Base-by-base conservation (phyloP, 2,329 filamentous ascomycete genomes). In the Aspergillus spinulosporus region DNA sequence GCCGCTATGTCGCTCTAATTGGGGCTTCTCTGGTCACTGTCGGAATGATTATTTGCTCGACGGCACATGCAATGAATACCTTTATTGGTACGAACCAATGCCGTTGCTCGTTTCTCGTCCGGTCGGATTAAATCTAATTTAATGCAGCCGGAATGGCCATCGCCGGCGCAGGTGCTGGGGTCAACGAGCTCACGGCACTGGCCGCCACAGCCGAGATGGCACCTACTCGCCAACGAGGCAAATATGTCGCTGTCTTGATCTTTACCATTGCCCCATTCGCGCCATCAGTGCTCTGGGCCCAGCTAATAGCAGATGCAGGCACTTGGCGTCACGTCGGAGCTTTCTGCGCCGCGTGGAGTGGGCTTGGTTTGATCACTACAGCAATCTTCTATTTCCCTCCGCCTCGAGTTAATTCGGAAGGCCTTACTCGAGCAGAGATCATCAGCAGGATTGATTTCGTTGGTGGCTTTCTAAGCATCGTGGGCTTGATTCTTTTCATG, bases 181-280 rank as follows among this genome's bases (percentile, higher is more conserved):
- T 89, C 58, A 86, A 85, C 62, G 86, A 89, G 68, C 74, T 89
- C 34, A 89, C 85, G 4, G 85, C 87, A 3, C 75, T 90, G 6
- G 85, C 87, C 29, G 87, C 81, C 34, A 87, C 86, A 1, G 84
- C 85, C 2, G 87, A 90, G 67, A 78, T 89, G 58, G 87, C 85
- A 0, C 87, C 87, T 1, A 83, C 83, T 15, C 76, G 81, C 14
- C 83, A 88, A 68, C 81, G 87, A 47, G 86, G 84, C 31, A 80
- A 80, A 65, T 88, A 88, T 64, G 81, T 88, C 26, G 82, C 82
- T 9, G 68, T 79, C 0, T 72, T 88, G 11, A 80, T 87, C 47
- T 79, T 86, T 64, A 84, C 82, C 53, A 85, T 88, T 56, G 60
- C 86, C 1, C 85, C 84, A 0, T 87, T 87, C 66, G 81, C 80